These are phyloP conservation scores for Cercospora citrullina DNA, from an alignment of 2,329 filamentous ascomycete genomes.

Conservation along the genomic window DNA sequence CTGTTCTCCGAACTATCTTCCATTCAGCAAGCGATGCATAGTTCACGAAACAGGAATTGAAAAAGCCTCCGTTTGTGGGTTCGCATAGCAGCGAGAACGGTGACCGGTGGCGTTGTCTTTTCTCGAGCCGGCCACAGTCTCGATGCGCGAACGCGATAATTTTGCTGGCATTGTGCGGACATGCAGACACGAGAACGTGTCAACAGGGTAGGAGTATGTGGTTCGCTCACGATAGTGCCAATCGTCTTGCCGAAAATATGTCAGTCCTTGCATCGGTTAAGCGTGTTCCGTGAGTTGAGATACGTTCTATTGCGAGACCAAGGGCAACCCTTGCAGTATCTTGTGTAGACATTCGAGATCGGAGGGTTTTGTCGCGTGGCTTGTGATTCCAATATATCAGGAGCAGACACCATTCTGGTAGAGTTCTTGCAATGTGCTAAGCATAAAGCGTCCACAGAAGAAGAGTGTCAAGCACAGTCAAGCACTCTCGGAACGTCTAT, in stretches of 20 bases:
- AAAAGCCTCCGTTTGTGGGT: background rate
- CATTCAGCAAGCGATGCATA: background rate
- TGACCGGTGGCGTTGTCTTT: background rate
- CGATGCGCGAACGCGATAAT: background rate
- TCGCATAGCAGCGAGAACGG: background rate
- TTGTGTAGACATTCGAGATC: background rate
- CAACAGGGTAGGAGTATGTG: background rate
- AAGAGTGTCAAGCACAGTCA: conserved; percentile 1
- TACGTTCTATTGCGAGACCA: background rate
- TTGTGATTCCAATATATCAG: background rate
- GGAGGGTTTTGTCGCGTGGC: background rate
- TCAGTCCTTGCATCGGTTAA: background rate
- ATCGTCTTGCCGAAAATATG: background rate
- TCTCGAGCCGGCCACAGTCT: background rate
- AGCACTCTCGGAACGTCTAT: conserved; percentile 1
- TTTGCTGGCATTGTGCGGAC: background rate
- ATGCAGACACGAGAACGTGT: conserved; percentile 3
- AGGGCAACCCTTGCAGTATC: background rate
- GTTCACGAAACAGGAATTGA: background rate
- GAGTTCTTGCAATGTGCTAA: background rate
- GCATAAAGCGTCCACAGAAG: background rate
- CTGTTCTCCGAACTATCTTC: no score
- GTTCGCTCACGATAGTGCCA: background rate
- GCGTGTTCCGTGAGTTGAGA: background rate
- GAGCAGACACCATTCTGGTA: background rate